These are phyloP conservation scores for Erythrobasidium hasegawianum DNA, from an alignment of 1,284 basidiomycete genomes.

Conservation along the genomic window DNA sequence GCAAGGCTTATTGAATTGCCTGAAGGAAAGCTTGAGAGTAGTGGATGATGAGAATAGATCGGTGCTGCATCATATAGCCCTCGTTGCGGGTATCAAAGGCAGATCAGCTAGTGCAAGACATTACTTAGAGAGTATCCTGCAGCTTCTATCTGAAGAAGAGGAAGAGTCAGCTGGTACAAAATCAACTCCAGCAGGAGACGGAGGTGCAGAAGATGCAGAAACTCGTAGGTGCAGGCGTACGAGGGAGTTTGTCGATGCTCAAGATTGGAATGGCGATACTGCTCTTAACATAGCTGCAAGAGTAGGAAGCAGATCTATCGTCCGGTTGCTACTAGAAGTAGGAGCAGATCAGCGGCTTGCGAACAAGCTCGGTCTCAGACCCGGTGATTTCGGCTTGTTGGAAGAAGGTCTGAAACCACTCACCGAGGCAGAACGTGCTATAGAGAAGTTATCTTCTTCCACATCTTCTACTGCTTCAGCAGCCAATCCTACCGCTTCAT, in stretches of 20 bases:
- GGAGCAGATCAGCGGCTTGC: slow-evolving; percentile 84
- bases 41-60: slow-evolving; percentile 84
- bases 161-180: slow-evolving; percentile 53
- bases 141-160: slow-evolving; percentile 50
- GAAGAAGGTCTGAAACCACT: slow-evolving; percentile 64
- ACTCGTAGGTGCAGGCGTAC: slow-evolving; percentile 37
- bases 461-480: slow-evolving; percentile 48
- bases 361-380: slow-evolving; percentile 91
- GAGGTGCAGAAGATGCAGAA: slow-evolving; percentile 26
- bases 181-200: slow-evolving; percentile 48
- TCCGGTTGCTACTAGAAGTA: slow-evolving; percentile 82
- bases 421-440: slow-evolving; percentile 68
- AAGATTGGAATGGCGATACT: slow-evolving; percentile 95
- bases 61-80: slow-evolving; percentile 89
- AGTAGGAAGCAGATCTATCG: slow-evolving; percentile 83
- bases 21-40: slow-evolving; percentile 75
- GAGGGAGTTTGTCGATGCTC: slow-evolving; percentile 76
- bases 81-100: slow-evolving; percentile 84
- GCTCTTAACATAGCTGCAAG: slow-evolving; percentile 91
- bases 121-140: slow-evolving; percentile 86
- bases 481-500: slow-evolving; percentile 64
- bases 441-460: neutral
- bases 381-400: slow-evolving; percentile 82
- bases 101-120: slow-evolving; percentile 78
- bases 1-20: slow-evolving; percentile 47